Conservation (phyloP, 2,329 filamentous ascomycete genomes). For the Rhexocercosporidium sp. region DNA sequence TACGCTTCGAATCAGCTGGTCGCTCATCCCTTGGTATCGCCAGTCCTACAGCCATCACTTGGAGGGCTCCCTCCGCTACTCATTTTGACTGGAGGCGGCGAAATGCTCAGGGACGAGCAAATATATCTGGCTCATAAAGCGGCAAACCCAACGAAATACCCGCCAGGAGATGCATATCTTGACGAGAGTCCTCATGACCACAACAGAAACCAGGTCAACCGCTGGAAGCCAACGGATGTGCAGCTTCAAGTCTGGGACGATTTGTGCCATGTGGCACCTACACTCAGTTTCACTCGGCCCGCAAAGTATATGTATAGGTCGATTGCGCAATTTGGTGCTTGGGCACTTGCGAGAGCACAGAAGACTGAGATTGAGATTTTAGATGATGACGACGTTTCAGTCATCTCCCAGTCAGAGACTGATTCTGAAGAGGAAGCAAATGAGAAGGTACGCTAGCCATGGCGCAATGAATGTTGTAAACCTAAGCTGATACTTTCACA, state of each 20-base stretch:
- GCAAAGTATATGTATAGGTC: constrained; percentile 96
- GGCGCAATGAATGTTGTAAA: not conserved
- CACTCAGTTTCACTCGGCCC: constrained; percentile 93
- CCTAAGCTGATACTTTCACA: not conserved
- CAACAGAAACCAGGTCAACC: constrained; percentile 57
- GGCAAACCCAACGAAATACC: constrained; percentile 79
- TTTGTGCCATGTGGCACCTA: constrained; percentile 89
- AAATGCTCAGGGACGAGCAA: constrained; percentile 91
- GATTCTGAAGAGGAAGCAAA: constrained; percentile 42
- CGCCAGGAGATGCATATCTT: constrained; percentile 68
- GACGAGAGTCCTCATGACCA: constrained; percentile 65
- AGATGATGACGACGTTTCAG: constrained; percentile 77
- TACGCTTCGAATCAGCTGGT: constrained; percentile 84
- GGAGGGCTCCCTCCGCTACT: constrained; percentile 88
- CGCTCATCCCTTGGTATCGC: constrained; percentile 87
- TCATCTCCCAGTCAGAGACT: constrained; percentile 67
- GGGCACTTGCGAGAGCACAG: constrained; percentile 85
- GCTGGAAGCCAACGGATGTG: constrained; percentile 84
- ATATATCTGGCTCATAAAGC: constrained; percentile 95
- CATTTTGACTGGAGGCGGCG: constrained; percentile 85
- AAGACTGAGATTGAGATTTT: constrained; percentile 79
- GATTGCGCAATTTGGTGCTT: constrained; percentile 91
- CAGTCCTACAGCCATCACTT: constrained; percentile 83
- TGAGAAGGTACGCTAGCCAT: constrained; percentile 35
- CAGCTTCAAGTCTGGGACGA: constrained; percentile 97